phyloP scores from a whole-genome alignment of 2,329 filamentous ascomycete genomes.

The Trichoderma semiorbis region DNA sequence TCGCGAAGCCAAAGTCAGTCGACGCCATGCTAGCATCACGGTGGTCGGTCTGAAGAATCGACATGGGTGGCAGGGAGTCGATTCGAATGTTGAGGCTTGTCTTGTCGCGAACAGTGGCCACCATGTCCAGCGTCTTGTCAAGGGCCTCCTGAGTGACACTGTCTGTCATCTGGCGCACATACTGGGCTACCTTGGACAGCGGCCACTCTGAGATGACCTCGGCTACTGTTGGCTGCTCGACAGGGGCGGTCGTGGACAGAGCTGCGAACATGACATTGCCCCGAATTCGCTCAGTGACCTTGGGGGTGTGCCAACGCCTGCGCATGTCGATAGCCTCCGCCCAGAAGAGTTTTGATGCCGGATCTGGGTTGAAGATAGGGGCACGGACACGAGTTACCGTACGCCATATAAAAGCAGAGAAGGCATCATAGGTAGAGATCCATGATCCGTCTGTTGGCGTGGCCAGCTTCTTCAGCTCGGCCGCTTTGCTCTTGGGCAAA shows the following conservation, averaged over 20 bases:
- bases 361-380: background rate
- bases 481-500: background rate
- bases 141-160: conserved; percentile 1
- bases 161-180: background rate
- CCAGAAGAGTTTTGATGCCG: too few relatives aligned
- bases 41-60: background rate
- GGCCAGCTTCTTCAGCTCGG: conserved; percentile 1
- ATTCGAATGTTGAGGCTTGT: background rate
- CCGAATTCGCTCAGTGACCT: background rate
- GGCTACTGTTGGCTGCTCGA: background rate
- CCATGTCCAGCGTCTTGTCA: background rate
- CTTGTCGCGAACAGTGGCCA: background rate
- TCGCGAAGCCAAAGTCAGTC: conserved; percentile 6
- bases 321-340: conserved; percentile 3
- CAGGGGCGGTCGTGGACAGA: background rate
- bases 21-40: background rate
- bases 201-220: conserved; percentile 8
- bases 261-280: conserved; percentile 11
- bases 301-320: background rate
- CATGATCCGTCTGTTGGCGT: background rate
- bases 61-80: conserved; percentile 5
- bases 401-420: conserved; percentile 6
- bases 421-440: conserved; percentile 13
- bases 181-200: background rate
- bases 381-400: background rate